phyloP scores from a whole-genome alignment of 2,329 filamentous ascomycete species.

The Clonostachys rhizophaga region DNA sequence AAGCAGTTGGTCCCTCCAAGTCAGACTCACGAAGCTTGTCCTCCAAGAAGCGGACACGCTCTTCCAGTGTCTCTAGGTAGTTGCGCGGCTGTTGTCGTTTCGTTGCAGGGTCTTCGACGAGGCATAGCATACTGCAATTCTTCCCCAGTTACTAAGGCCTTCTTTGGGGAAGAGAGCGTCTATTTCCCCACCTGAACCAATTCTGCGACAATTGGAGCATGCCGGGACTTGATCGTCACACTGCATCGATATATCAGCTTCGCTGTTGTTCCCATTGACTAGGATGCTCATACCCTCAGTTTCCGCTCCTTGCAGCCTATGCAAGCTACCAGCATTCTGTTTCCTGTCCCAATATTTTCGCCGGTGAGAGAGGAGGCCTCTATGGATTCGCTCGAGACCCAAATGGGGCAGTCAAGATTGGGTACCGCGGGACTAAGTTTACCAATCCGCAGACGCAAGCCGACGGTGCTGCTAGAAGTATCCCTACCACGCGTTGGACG shows the following conservation, averaged over 20 bases:
- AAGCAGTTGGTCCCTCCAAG: constrained; percentile 11
- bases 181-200: not conserved
- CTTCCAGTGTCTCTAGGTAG: constrained; percentile 1
- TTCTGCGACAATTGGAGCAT: constrained; percentile 2
- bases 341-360: constrained; percentile 5
- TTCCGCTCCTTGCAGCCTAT: constrained; percentile 3
- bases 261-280: not conserved
- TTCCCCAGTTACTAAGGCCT: constrained; percentile 4
- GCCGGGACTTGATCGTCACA: constrained; percentile 2
- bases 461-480: constrained; percentile 27
- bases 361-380: constrained; percentile 11
- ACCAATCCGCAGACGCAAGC: constrained; percentile 29
- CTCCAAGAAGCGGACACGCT: constrained; percentile 18
- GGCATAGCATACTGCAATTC: constrained; percentile 22
- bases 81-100: constrained; percentile 24
- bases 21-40: constrained; percentile 15
- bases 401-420: constrained; percentile 16
- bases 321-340: constrained; percentile 1
- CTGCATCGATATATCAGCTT: not conserved
- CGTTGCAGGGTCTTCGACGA: constrained; percentile 27
- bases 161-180: not conserved
- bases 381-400: constrained; percentile 17
- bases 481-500: constrained; percentile 30
- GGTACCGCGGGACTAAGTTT: constrained; percentile 19
- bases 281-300: not conserved